Percentiles rank a stretch among this genome's conserved stretches.
Evolutionary conservation across 169 alveolate genomes (phyloP).

Genomic region (Cryptosporidium xiaoi): DNA sequence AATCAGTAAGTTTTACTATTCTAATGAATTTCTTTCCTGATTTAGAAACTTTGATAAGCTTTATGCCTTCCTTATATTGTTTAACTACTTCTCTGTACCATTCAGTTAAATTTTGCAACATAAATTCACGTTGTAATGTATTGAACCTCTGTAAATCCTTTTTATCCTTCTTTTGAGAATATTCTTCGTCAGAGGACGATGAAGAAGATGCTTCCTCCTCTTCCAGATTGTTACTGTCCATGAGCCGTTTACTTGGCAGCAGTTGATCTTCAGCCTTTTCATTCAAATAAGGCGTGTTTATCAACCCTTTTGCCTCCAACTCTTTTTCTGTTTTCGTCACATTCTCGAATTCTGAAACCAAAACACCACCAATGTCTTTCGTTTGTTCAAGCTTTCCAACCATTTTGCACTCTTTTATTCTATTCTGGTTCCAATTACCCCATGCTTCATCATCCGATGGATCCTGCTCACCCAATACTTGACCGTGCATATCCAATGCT

Average conservation of each 20-base stretch:
- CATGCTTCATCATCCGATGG: slow-evolving; percentile 81
- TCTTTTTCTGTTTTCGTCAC: slow-evolving; percentile 61
- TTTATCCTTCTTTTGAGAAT: slow-evolving; percentile 15
- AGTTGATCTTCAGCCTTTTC: background rate
- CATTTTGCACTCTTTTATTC: slow-evolving; percentile 41
- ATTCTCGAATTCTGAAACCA: slow-evolving; percentile 66
- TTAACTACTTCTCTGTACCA: slow-evolving; percentile 78
- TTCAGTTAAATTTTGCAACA: slow-evolving; percentile 75
- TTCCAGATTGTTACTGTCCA: slow-evolving; percentile 39
- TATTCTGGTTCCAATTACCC: slow-evolving; percentile 75
- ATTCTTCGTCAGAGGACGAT: slow-evolving; percentile 52
- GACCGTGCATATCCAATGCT: slow-evolving; percentile 77
- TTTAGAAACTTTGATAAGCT: slow-evolving; percentile 77
- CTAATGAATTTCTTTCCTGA: slow-evolving; percentile 79
- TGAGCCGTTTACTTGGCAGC: slow-evolving; percentile 9
- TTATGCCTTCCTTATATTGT: slow-evolving; percentile 78
- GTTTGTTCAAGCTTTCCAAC: slow-evolving; percentile 64
- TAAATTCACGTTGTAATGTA: slow-evolving; percentile 77
- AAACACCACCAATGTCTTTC: slow-evolving; percentile 55
- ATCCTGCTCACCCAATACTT: slow-evolving; percentile 76
- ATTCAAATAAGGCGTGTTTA: slow-evolving; percentile 58
- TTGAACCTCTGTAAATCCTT: slow-evolving; percentile 47
- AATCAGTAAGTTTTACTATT: slow-evolving; percentile 75
- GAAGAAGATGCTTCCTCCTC: background rate
- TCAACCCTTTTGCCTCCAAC: slow-evolving; percentile 53